Conservation (phyloP, 805 yeast genomes). For the Pichia exigua region DNA sequence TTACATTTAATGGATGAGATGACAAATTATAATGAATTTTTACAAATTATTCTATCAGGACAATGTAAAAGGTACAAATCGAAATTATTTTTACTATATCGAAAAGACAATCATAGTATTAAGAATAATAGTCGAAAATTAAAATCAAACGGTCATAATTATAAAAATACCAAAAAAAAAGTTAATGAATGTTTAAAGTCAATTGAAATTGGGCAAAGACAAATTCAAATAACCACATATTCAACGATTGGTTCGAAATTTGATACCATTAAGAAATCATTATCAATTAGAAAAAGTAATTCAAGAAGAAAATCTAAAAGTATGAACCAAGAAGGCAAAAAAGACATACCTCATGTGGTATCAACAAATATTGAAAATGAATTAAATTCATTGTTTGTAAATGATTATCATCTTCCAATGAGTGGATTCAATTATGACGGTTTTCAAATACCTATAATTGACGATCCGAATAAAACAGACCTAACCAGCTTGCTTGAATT, state of each 20-base stretch:
- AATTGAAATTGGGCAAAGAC: background rate
- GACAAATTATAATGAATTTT: background rate
- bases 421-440: background rate
- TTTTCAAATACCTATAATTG: background rate
- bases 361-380: no score
- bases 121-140: no score
- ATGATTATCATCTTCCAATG: background rate
- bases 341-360: no score
- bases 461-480: background rate
- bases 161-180: background rate
- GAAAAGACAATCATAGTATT: background rate
- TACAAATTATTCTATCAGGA: background rate
- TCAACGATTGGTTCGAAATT: background rate
- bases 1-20: background rate
- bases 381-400: background rate
- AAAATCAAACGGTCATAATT: background rate
- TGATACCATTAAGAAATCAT: background rate
- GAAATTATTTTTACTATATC: background rate
- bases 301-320: background rate
- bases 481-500: background rate
- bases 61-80: background rate
- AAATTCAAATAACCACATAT: background rate
- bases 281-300: background rate
- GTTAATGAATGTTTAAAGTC: background rate
- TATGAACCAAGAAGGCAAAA: no score